Conservation (phyloP, 257 asterid genomes). For the Solanum appendiculatum region DNA sequence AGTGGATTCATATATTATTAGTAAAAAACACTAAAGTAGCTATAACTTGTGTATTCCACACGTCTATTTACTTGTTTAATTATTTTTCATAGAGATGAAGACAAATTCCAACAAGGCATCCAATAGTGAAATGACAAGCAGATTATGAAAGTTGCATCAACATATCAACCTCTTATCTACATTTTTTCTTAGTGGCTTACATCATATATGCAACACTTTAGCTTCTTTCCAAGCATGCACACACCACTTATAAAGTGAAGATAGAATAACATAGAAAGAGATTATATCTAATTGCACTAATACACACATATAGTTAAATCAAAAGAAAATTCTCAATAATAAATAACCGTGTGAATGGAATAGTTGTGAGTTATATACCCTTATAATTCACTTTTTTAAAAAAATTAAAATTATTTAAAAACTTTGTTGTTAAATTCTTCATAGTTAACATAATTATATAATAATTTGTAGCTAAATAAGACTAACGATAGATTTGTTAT, state of each 20-base stretch:
- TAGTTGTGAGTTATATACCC: background rate
- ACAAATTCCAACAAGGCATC: background rate
- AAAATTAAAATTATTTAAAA: background rate
- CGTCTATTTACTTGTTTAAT: background rate
- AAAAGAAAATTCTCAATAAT: background rate
- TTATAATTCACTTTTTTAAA: background rate
- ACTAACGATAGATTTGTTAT: background rate
- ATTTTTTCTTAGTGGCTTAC: constrained; percentile 29
- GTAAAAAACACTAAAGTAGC: background rate
- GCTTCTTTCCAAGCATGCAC: constrained; percentile 14
- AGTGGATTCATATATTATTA: background rate
- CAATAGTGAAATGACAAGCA: constrained; percentile 27
- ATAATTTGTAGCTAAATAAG: background rate
- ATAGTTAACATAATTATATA: background rate
- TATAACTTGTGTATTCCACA: background rate
- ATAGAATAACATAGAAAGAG: background rate
- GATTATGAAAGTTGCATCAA: constrained; percentile 50
- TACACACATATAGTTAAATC: background rate
- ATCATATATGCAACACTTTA: constrained; percentile 32
- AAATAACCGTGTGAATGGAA: background rate
- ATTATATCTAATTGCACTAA: background rate
- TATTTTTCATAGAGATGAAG: background rate
- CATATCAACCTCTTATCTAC: constrained; percentile 62
- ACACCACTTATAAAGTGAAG: constrained; percentile 4
- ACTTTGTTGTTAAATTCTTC: background rate